A percentile compares a stretch with the other conserved stretches of the same genome.
Evolutionary conservation across 2,329 filamentous ascomycete genomes (phyloP).

Genomic region (Phyllosticta citrichinensis): DNA sequence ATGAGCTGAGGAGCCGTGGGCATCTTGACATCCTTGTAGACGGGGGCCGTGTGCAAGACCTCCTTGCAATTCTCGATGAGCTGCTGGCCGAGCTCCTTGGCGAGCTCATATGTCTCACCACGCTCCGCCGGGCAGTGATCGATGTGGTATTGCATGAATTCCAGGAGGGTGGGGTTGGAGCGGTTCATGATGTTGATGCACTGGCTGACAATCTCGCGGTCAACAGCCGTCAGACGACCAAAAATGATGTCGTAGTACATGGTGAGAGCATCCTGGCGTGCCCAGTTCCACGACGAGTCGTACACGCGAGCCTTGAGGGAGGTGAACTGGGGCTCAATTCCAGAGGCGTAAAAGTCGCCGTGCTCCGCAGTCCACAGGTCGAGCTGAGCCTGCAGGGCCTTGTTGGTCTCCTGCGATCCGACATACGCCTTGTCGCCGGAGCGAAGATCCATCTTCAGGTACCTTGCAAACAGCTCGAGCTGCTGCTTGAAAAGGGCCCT

Average conservation of each 20-base stretch:
- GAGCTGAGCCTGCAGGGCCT: constrained; percentile 81
- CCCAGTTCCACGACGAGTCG: constrained; percentile 99
- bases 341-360: constrained; percentile 88
- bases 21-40: constrained; percentile 90
- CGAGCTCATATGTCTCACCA: constrained; percentile 95
- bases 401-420: constrained; percentile 72
- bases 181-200: constrained; percentile 99
- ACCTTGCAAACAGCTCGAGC: constrained; percentile 85
- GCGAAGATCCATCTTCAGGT: constrained; percentile 92
- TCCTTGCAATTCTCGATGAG: constrained; percentile 98
- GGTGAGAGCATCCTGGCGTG: constrained; percentile 86
- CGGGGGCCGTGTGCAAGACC: constrained; percentile 69
- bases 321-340: constrained; percentile 91
- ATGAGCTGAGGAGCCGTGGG: constrained; percentile 87
- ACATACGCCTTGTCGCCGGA: constrained; percentile 93
- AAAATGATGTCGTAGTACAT: constrained; percentile 99
- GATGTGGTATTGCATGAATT: constrained; percentile 99
- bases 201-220: constrained; percentile 95
- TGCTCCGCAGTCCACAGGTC: constrained; percentile 95
- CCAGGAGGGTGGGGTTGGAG: constrained; percentile 86
- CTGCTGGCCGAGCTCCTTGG: constrained; percentile 84
- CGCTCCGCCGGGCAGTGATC: constrained; percentile 96
- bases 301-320: constrained; percentile 90
- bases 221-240: constrained; percentile 80
- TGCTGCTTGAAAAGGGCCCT: constrained; percentile 96